Percentiles rank a stretch among this genome's conserved stretches.
phyloP scores from a whole-genome alignment of 208 protist species.

The Wallacemonas rigidus region DNA sequence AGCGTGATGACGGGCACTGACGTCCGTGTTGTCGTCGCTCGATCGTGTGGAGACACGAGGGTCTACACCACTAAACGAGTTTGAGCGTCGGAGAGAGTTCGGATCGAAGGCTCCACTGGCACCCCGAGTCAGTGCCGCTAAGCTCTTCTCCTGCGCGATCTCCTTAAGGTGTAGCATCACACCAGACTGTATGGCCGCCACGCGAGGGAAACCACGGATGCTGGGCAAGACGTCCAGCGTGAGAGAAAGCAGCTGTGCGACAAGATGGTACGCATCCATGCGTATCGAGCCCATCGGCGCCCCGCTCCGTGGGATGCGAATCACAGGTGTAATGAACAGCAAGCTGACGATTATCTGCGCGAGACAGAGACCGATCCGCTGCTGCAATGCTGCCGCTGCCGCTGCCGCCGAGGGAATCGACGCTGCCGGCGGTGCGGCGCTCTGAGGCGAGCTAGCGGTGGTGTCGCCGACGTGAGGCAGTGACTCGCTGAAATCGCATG shows the following conservation, averaged over 20 bases:
- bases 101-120: no score
- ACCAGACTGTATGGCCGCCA: constrained; percentile 33
- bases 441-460: no score
- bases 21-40: no score
- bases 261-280: constrained; percentile 19
- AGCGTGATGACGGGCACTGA: no score
- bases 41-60: no score
- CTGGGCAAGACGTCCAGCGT: constrained; percentile 41
- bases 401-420: neutral
- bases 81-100: no score
- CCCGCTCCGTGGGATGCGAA: neutral
- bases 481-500: neutral
- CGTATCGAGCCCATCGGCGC: neutral
- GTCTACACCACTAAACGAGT: no score
- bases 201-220: constrained; percentile 33
- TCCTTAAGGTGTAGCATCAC: constrained; percentile 33
- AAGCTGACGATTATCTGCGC: constrained; percentile 35
- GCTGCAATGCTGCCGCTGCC: constrained; percentile 20
- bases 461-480: no score
- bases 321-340: constrained; percentile 17
- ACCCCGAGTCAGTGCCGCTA: constrained; percentile 3
- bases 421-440: no score
- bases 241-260: constrained; percentile 40
- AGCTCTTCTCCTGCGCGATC: constrained; percentile 12
- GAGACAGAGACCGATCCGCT: constrained; percentile 27